Evolutionary conservation across 176 grass and related monocot species (phyloP).

Genomic region (Melocanna baccifera): DNA sequence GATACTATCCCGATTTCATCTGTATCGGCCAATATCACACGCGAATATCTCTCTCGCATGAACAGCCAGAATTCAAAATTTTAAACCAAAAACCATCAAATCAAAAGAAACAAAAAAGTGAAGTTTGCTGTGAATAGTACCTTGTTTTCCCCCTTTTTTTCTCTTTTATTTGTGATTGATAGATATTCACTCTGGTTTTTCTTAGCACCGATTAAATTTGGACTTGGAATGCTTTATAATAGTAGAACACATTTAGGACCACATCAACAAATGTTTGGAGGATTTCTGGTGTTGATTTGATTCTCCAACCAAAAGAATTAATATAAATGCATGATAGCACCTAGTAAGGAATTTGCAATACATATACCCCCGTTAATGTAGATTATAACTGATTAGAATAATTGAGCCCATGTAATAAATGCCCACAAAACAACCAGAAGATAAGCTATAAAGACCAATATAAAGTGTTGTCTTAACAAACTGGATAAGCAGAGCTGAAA

Average conservation of each 20-base stretch:
- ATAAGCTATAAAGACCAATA: background rate
- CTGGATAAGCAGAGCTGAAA: background rate
- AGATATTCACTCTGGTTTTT: background rate
- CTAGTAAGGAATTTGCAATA: background rate
- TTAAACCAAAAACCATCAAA: background rate
- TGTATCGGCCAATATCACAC: too few species aligned
- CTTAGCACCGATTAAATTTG: background rate
- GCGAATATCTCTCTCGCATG: too few species aligned
- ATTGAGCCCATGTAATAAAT: background rate
- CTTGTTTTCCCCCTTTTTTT: background rate
- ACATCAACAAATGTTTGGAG: background rate
- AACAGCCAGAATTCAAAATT: too few species aligned
- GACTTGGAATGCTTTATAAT: background rate
- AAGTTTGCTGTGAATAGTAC: background rate
- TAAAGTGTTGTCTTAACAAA: background rate
- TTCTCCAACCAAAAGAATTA: background rate
- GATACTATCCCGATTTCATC: too few species aligned
- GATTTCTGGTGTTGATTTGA: background rate
- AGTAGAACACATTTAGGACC: background rate
- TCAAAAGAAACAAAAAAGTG: background rate
- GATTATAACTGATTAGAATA: background rate
- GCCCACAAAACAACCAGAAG: background rate
- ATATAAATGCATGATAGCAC: background rate
- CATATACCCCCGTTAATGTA: background rate
- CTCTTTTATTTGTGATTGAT: background rate